Evolutionary conservation across 768 basidiomycete species (phyloP), one percentile per base, ranked within the genome.

Genomic region (Mycena crocata): DNA sequence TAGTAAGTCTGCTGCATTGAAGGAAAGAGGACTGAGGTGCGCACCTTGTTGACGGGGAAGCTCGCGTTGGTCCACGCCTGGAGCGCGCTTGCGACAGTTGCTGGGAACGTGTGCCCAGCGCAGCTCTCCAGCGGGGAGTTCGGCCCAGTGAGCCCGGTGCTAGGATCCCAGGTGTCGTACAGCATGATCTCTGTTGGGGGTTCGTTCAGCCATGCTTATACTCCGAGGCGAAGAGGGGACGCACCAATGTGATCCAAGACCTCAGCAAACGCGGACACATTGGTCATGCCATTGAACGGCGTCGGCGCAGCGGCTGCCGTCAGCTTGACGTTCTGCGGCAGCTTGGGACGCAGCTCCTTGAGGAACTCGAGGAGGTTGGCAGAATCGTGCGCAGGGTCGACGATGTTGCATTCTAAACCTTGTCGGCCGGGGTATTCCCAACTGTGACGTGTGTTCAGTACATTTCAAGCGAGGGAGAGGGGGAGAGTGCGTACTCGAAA

Each of bases 91-190:
- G 84, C 82, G 15, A 92, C 95, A 52, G 94, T 96, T 6, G 94
- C 94, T 5, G 40, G n/a, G 45, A 26, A 19, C 23, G 32, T 49
- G 15, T 81, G 78, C 14, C n/a, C n/a, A n/a, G n/a, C n/a, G n/a
- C n/a, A n/a, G n/a, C n/a, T n/a, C n/a, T n/a, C n/a, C n/a, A 98
- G 83, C 9, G 96, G 94, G 3, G 96, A 89, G 76, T 93, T 94
- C 13, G 96, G 88, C 1, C 94, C 95, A 50, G 86, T 83, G 68
- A 88, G 75, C 68, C n/a, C n/a, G n/a, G 80, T 77, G 72, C 83
- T 84, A 24, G 83, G 80, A 23, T 87, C 86, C 71, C 80, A 84
- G 50, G 90, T 76, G 71, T 91, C 91, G 77, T 92, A 92, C 78
- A 90, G 89, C 91, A 92, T 92, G 56, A 87, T 77, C 26, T 79